These are phyloP conservation scores for Farysia itapuensis DNA, from an alignment of 1,284 basidiomycete genomes.

Conservation along the genomic window DNA sequence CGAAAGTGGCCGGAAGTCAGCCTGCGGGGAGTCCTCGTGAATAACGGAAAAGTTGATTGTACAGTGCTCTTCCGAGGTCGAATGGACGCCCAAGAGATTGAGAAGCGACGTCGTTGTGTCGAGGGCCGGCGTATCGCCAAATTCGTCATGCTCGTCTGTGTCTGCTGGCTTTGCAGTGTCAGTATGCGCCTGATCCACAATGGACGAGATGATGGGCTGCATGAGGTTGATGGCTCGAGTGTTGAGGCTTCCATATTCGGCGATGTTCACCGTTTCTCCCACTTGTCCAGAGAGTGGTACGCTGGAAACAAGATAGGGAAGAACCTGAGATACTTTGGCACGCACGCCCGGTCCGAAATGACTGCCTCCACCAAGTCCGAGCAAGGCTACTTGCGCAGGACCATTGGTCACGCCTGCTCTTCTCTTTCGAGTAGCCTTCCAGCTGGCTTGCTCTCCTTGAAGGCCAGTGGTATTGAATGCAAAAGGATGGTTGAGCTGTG, in stretches of 20 bases:
- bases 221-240: constrained; percentile 57
- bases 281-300: constrained; percentile 44
- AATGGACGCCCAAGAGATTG: constrained; percentile 23
- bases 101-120: constrained; percentile 22
- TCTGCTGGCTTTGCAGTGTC: constrained; percentile 13
- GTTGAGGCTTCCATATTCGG: constrained; percentile 61
- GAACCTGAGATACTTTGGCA: constrained; percentile 50
- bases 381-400: constrained; percentile 25
- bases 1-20: constrained; percentile 58
- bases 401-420: constrained; percentile 13
- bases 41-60: constrained; percentile 56
- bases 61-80: constrained; percentile 21
- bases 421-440: constrained; percentile 18
- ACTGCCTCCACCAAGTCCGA: constrained; percentile 42
- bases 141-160: constrained; percentile 13
- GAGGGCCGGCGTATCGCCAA: constrained; percentile 22
- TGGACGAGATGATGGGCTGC: constrained; percentile 52
- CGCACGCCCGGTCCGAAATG: constrained; percentile 58
- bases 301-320: constrained; percentile 39
- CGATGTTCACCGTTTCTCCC: constrained; percentile 51
- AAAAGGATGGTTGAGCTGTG: constrained; percentile 14
- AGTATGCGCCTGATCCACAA: constrained; percentile 33
- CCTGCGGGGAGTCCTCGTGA: constrained; percentile 56
- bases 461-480: constrained; percentile 1
- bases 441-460: constrained; percentile 12